Evolutionary conservation across 2,329 filamentous ascomycete species (phyloP).

Genomic region (Stachybotrys chlorohalonatus): DNA sequence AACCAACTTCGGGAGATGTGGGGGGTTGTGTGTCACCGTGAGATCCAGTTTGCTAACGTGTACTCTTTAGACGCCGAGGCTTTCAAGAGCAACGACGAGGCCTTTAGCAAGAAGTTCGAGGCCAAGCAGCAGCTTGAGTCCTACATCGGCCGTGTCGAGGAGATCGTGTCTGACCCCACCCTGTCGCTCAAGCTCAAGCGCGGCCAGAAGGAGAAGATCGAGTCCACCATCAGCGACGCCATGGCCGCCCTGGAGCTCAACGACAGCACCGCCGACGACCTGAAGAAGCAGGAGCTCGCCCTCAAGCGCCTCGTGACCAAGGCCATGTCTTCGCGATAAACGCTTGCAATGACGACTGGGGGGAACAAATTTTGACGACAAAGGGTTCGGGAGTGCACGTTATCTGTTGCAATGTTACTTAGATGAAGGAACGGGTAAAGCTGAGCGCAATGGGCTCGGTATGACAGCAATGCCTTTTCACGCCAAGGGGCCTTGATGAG

Average conservation of each 20-base stretch:
- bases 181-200: slow-evolving; percentile 98
- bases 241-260: slow-evolving; percentile 97
- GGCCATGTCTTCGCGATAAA: slow-evolving; percentile 88
- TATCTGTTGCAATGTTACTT: slow-evolving; percentile 5
- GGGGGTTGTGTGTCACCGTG: neutral
- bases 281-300: slow-evolving; percentile 99
- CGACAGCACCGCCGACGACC: slow-evolving; percentile 82
- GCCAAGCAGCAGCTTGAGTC: slow-evolving; percentile 98
- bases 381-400: slow-evolving; percentile 7
- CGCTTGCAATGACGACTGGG: slow-evolving; percentile 4
- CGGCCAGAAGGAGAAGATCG: slow-evolving; percentile 99
- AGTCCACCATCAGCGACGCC: slow-evolving; percentile 90
- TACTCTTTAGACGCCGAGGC: slow-evolving; percentile 67
- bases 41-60: neutral
- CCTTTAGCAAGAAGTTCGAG: slow-evolving; percentile 99
- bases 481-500: neutral
- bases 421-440: neutral
- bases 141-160: slow-evolving; percentile 97
- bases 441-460: neutral
- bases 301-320: slow-evolving; percentile 98
- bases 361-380: slow-evolving; percentile 6
- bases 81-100: slow-evolving; percentile 97
- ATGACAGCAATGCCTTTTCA: neutral
- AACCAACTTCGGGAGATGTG: neutral
- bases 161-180: slow-evolving; percentile 94